Percentiles rank a stretch among this genome's conserved stretches.
Evolutionary conservation across 2,329 filamentous ascomycete genomes (phyloP).

Genomic region (Emergomyces orientalis): DNA sequence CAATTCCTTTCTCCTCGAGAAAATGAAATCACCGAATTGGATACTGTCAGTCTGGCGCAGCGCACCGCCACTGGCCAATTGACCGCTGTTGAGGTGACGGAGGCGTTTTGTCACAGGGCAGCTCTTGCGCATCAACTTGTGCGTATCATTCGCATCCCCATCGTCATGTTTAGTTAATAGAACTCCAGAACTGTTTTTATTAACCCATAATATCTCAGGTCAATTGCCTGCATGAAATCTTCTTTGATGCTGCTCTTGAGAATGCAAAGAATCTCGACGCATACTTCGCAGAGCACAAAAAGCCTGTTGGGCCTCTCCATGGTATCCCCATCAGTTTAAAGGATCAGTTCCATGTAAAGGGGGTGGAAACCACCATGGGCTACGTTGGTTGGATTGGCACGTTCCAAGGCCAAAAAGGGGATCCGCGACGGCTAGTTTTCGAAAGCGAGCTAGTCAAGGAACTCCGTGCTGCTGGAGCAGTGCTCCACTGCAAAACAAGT

Average conservation of each 20-base stretch:
- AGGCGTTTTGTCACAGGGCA: conserved; percentile 49
- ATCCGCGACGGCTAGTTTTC: conserved; percentile 41
- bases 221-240: conserved; percentile 46
- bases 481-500: conserved; percentile 48
- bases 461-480: conserved; percentile 45
- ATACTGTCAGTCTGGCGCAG: conserved; percentile 48
- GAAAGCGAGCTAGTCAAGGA: conserved; percentile 52
- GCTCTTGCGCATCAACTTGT: conserved; percentile 52
- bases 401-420: conserved; percentile 46
- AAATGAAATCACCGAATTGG: conserved; percentile 52
- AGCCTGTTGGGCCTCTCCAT: conserved; percentile 50
- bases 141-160: conserved; percentile 21
- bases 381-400: conserved; percentile 58
- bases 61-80: conserved; percentile 47
- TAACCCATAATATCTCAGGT: conserved; percentile 22
- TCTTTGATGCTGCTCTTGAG: conserved; percentile 45
- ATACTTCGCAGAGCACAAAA: conserved; percentile 35
- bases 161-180: neutral
- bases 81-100: conserved; percentile 48
- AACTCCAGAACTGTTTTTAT: neutral
- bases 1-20: conserved; percentile 47
- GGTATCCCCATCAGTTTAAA: conserved; percentile 51
- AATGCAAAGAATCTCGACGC: conserved; percentile 43
- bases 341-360: conserved; percentile 41
- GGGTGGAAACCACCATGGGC: conserved; percentile 50